Evolutionary conservation across 2,329 filamentous ascomycete species (phyloP), one percentile per base, ranked within the genome.

Genomic region (Sporothrix brunneoviolacea): DNA sequence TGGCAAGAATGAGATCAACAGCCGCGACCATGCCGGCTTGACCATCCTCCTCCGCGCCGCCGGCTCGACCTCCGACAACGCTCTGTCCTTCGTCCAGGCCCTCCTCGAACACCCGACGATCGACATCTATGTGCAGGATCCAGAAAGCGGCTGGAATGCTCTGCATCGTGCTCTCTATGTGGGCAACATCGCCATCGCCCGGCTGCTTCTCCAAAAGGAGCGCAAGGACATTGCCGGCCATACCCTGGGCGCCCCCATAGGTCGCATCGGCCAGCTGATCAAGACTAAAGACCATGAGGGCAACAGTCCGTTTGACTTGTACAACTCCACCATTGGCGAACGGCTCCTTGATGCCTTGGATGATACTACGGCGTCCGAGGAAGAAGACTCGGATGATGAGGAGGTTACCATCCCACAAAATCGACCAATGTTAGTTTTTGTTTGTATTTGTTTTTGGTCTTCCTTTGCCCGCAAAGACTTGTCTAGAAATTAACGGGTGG

Each of bases 261-360:
- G 80, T 57, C 81, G 81, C 60, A 79, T 83, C 28, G 83, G 84
- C 9, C 84, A 84, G 24, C 70, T 97, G 37, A 91, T 96, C 61
- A 96, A 95, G 70, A 88, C 93, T 46, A 98, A 97, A 66, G 93
- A 98, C 62, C 83, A 87, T 52, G 93, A 97, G 68, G 91, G 91
- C 9, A 90, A 94, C 62, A 95, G 90, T 58, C 91, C 93, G 0
- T 91, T 97, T 58, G 93, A 97, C 64, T 71, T 98, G 10, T 97
- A 95, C 61, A 86, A 88, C 55, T 82, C 87, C 35, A 95, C 89
- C 0, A 93, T 96, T 59, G 84, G 85, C 44, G 78, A 86, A 50
- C 80, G 87, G n/a, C 80, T 79, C n/a, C 64, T 89, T 15, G 76
- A 77, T 51, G 64, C 61, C 10, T 52, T 56, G 30, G 50, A 53